Percentiles rank a stretch among this genome's conserved stretches.
Evolutionary conservation across 305 asterid genomes (phyloP).

Genomic region (Solanum hybrid): DNA sequence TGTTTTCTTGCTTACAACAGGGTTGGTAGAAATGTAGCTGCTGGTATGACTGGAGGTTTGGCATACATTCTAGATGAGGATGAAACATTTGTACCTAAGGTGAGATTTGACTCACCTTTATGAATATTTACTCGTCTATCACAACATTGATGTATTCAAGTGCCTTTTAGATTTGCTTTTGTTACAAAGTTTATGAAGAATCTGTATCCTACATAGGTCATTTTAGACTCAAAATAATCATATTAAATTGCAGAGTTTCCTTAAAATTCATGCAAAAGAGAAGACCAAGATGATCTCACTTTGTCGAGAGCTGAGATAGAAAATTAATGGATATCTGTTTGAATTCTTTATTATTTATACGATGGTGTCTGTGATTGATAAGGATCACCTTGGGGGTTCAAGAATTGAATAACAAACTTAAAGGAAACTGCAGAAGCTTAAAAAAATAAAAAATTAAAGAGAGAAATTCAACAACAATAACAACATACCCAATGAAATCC

Average conservation of each 20-base stretch:
- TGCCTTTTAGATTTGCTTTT: not conserved
- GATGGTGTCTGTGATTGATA: not conserved
- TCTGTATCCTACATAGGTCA: not conserved
- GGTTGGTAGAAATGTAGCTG: conserved; percentile 97
- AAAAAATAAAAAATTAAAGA: not conserved
- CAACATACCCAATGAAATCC: not conserved
- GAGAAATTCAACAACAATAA: not conserved
- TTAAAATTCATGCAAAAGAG: not conserved
- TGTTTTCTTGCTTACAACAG: conserved; percentile 29
- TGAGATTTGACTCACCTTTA: conserved; percentile 10
- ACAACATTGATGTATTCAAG: not conserved
- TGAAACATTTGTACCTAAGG: conserved; percentile 85
- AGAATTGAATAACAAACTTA: not conserved
- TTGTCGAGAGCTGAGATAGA: not conserved
- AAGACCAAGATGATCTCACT: not conserved
- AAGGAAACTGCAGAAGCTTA: not conserved
- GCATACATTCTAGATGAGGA: conserved; percentile 93
- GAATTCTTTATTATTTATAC: not conserved
- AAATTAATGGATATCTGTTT: not conserved
- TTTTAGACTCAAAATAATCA: not conserved
- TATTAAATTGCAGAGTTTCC: not conserved
- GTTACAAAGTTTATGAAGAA: not conserved
- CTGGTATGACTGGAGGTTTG: conserved; percentile 99
- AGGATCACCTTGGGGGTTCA: not conserved
- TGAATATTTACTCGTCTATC: not conserved